Evolutionary conservation across 352 stramenopile species (phyloP).

Genomic region (Phytophthora europaea): DNA sequence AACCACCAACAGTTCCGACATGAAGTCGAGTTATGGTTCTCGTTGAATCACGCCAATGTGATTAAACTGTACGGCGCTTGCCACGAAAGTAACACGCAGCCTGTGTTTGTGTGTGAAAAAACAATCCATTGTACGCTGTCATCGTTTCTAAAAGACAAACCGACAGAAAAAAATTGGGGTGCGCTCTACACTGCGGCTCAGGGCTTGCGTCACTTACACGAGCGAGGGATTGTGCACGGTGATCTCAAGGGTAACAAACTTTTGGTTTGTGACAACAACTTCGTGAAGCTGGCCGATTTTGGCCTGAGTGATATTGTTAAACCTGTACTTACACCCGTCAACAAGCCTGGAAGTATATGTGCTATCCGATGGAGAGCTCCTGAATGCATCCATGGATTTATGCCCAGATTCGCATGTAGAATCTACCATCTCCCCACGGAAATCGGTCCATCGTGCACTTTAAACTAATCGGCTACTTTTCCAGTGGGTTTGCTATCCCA

Average conservation of each 20-base stretch:
- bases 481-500: too few relatives aligned
- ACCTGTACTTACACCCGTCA: neutral
- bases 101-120: slow-evolving; percentile 17
- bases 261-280: neutral
- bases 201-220: slow-evolving; percentile 11
- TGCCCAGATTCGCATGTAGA: neutral
- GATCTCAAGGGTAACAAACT: slow-evolving; percentile 16
- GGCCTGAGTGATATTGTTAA: slow-evolving; percentile 4
- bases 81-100: neutral
- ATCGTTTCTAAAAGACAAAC: slow-evolving; percentile 1
- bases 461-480: too few relatives aligned
- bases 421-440: too few relatives aligned
- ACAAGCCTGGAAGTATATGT: neutral
- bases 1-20: slow-evolving; percentile 9
- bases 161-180: slow-evolving; percentile 3
- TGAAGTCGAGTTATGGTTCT: slow-evolving; percentile 36
- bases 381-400: slow-evolving; percentile 2
- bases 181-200: neutral
- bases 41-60: slow-evolving; percentile 34
- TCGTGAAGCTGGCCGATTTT: slow-evolving; percentile 14
- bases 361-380: slow-evolving; percentile 19
- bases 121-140: neutral
- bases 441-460: too few relatives aligned
- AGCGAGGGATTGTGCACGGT: slow-evolving; percentile 2
- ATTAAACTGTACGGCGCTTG: slow-evolving; percentile 15